Conservation (phyloP, 1,139 yeast genomes). For the Suhomyces chickasaworum region DNA sequence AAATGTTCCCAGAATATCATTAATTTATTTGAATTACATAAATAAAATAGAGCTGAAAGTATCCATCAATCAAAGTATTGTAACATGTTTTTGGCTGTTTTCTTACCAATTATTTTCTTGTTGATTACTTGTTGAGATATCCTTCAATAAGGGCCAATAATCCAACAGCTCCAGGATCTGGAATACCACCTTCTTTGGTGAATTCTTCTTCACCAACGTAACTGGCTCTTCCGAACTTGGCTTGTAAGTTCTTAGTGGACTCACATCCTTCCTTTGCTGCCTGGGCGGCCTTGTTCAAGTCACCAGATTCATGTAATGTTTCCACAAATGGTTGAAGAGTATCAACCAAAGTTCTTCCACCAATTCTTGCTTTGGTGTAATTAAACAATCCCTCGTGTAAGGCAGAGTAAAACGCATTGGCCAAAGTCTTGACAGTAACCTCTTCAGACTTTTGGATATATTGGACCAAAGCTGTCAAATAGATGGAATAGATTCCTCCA, state of each 20-base stretch:
- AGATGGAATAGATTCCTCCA: slow-evolving; percentile 90
- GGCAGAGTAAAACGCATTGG: slow-evolving; percentile 46
- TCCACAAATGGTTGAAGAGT: slow-evolving; percentile 86
- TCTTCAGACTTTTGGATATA: slow-evolving; percentile 37
- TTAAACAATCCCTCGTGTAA: slow-evolving; percentile 62
- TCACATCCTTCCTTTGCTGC: slow-evolving; percentile 81
- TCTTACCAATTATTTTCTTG: too few species aligned
- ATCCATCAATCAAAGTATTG: too few species aligned
- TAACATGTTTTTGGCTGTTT: too few species aligned
- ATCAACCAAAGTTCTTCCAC: slow-evolving; percentile 90
- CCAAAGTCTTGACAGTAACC: slow-evolving; percentile 22
- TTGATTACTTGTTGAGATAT: slow-evolving; percentile 16
- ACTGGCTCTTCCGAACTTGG: slow-evolving; percentile 92
- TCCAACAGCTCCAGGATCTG: slow-evolving; percentile 95
- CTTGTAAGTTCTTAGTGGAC: slow-evolving; percentile 68
- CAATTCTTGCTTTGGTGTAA: slow-evolving; percentile 84
- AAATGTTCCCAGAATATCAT: too few species aligned
- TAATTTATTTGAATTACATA: too few species aligned
- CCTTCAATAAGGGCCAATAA: slow-evolving; percentile 69
- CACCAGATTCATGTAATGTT: slow-evolving; percentile 50
- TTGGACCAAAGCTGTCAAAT: slow-evolving; percentile 61
- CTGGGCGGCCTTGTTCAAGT: slow-evolving; percentile 58
- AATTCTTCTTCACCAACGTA: slow-evolving; percentile 71
- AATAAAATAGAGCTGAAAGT: too few species aligned
- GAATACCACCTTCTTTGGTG: slow-evolving; percentile 57